These are phyloP conservation scores for Tetrahymena borealis DNA, from an alignment of 73 alveolate genomes.

Conservation along the genomic window DNA sequence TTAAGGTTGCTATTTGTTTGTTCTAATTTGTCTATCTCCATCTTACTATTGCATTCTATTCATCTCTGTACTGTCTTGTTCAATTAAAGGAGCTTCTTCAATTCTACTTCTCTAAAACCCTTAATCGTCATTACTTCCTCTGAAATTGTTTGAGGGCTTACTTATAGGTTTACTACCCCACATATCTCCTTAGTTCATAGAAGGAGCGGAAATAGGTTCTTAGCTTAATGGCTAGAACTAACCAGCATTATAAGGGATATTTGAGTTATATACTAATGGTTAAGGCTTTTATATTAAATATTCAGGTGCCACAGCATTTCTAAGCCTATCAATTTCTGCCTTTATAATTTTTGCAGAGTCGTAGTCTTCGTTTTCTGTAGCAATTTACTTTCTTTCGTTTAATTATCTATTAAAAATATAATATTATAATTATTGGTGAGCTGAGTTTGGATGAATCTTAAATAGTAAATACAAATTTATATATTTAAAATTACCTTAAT, in stretches of 20 bases:
- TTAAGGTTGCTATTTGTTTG: not conserved
- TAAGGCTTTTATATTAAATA: constrained; percentile 7
- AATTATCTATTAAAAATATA: not conserved
- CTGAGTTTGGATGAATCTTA: not conserved
- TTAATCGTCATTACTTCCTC: not conserved
- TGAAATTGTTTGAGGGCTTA: constrained; percentile 15
- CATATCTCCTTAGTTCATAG: not conserved
- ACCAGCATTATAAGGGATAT: constrained; percentile 22
- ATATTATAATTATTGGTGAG: not conserved
- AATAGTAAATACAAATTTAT: not conserved
- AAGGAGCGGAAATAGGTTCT: not conserved
- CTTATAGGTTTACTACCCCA: constrained; percentile 6
- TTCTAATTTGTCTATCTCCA: not conserved
- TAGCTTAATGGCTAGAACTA: constrained; percentile 1
- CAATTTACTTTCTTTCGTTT: constrained; percentile 66
- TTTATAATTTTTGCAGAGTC: constrained; percentile 85
- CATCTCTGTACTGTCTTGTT: not conserved
- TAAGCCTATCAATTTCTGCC: constrained; percentile 92
- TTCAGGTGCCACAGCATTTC: constrained; percentile 76
- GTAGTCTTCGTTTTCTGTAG: constrained; percentile 81
- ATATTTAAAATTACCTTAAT: constrained; percentile 57
- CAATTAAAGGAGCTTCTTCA: constrained; percentile 7
- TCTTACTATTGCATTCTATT: no score
- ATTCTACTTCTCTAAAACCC: not conserved
- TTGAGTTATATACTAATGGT: not conserved